phyloP scores from a whole-genome alignment of 2,329 filamentous ascomycete genomes.

The Trichoderma hamatum region DNA sequence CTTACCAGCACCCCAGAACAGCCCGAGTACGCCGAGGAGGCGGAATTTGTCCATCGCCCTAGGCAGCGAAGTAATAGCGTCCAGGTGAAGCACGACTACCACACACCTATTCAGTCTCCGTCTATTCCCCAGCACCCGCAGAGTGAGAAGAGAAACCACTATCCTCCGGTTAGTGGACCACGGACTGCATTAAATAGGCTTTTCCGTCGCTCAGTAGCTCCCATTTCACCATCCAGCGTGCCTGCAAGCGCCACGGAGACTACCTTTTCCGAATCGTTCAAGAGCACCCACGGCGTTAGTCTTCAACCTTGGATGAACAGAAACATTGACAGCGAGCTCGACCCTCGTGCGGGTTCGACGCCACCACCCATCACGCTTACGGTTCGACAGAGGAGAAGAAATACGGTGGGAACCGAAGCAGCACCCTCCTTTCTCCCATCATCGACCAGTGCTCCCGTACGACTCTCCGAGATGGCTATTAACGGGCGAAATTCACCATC shows the following conservation, averaged over 20 bases:
- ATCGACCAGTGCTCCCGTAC: conserved; percentile 25
- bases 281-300: conserved; percentile 27
- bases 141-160: conserved; percentile 46
- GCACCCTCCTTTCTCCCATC: conserved; percentile 30
- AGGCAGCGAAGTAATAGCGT: conserved; percentile 39
- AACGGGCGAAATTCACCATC: conserved; percentile 8
- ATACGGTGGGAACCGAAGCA: conserved; percentile 33
- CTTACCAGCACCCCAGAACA: conserved; percentile 32
- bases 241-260: conserved; percentile 24
- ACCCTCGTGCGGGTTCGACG: conserved; percentile 54
- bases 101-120: conserved; percentile 34
- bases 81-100: conserved; percentile 34
- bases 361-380: conserved; percentile 60
- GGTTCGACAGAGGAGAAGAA: conserved; percentile 38
- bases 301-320: conserved; percentile 48
- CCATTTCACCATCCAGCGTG: conserved; percentile 32
- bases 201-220: conserved; percentile 55
- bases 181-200: conserved; percentile 53
- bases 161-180: conserved; percentile 52
- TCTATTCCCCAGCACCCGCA: conserved; percentile 27
- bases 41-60: conserved; percentile 29
- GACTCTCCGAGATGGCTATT: conserved; percentile 14
- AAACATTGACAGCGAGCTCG: conserved; percentile 44
- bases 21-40: conserved; percentile 24
- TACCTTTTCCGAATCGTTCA: conserved; percentile 28